Base-by-base conservation (phyloP, 768 basidiomycete species). In the Leucosporidium creatinivorum region DNA sequence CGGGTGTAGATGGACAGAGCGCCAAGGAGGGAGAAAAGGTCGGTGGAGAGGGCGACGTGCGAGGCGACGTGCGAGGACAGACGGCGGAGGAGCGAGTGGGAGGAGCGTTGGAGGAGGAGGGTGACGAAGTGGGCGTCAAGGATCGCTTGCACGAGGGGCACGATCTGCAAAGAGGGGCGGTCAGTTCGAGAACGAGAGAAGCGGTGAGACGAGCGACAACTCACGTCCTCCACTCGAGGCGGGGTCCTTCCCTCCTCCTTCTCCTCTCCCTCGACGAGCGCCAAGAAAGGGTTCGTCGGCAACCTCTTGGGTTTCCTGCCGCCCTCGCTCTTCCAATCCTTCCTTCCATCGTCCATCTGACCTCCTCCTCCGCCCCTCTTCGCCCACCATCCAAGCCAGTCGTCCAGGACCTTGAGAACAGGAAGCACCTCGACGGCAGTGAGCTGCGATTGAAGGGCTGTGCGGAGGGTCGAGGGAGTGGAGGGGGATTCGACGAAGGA, bases 101-200 rank as follows among this genome's bases (percentile, higher is more conserved):
- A 52, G 18, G 60, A 63, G 23, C 61, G 68, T 44, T 70, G 67
- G 18, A 73, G 69, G 58, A 70, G 67, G 57, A 75, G 66, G 26
- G 67, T 60, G 66, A 70, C 63, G 44, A 73, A 69, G 64, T 69
- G 72, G 1, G 68, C 65, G 68, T 73, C 72, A 58, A 73, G 72
- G 44, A 73, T 31, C 10, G 68, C 56, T 39, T 73, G 66, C 10
- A 73, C 66, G 63, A 73, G 50, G 4, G 66, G 68, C 28, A 69
- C 47, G 58, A 69, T 61, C 66, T 67, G 63, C 3, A 33, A 13
- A 33, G 23, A 33, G 61, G 12, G 7, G 23, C n/a, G 17, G 6
- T 31, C 30, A 54, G 21, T 18, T 0, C 12, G 5, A 21, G 36
- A 33, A n/a, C 4, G 31, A n/a, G 3, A 2, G 56, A 30, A 10